Evolutionary conservation across 2,329 filamentous ascomycete species (phyloP), one percentile per base, ranked within the genome.

Genomic region (Apiospora pterosperma): DNA sequence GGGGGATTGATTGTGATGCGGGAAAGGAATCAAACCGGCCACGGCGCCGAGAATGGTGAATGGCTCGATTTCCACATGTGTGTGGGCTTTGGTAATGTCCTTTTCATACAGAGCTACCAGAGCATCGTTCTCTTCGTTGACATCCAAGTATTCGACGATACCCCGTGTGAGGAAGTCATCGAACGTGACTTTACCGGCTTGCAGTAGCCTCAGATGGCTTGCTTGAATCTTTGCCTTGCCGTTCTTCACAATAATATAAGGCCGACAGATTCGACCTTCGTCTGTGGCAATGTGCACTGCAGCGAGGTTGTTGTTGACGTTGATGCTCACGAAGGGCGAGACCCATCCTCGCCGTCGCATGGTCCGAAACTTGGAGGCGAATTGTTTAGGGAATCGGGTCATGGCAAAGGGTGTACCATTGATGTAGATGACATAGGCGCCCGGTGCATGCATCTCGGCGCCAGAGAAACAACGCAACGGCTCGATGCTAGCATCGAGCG

Each of bases 1-100:
- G 11, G 96, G 96, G 19, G 96, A 99, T 77, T 99, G 96, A 78
- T 99, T 99, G 82, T 99, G 96, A 77, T 99, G 96, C 10, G 96
- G 96, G 74, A 98, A 99, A 5, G 96, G 96, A 76, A 99, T 99
- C 41, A 99, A 84, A 52, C 96, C 96, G 42, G 96, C 96, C 31
- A 99, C 96, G 59, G 96, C 96, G 31, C 96, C 96, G 16, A 99
- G 86, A 61, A 99, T 90, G 1, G 96, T 99, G 75, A 99, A 99
- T 0, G 96, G 96, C 76, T 99, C 96, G 67, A 99, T 98, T 78
- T 99, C 96, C 66, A 98, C 83, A 79, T 99, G 96, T 0, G 96
- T 99, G 0, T 93, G 96, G 63, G 89, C 88, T 67, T 89, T 86
- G 21, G 88, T 90, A 69, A 98, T 92, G 66, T 97, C 90, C 25